A percentile compares a stretch with the other conserved stretches of the same genome.
phyloP scores from a whole-genome alignment of 208 protist species.

The Sergeia podlipaevii region DNA sequence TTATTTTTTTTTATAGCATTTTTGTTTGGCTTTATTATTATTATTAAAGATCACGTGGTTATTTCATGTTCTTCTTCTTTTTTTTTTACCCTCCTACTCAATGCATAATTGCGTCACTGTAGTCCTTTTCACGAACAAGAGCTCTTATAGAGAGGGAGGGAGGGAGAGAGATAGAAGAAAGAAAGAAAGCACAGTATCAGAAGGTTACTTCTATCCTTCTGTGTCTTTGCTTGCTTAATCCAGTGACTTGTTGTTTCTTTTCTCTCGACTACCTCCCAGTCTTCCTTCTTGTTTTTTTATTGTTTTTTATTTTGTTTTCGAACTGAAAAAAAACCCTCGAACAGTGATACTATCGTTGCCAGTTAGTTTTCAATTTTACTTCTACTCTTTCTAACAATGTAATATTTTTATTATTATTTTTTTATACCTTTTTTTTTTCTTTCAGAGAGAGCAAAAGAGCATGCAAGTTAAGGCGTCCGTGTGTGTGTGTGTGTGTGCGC shows the following conservation, averaged over 20 bases:
- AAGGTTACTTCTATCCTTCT: neutral
- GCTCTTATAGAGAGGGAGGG: too few relatives aligned
- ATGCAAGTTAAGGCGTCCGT: too few relatives aligned
- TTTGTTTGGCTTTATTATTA: slow-evolving; percentile 7
- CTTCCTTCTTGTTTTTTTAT: slow-evolving; percentile 9
- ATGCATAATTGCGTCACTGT: too few relatives aligned
- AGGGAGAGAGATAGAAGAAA: slow-evolving; percentile 5
- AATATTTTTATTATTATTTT: slow-evolving; percentile 8
- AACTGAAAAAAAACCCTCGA: neutral
- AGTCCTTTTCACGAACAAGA: too few relatives aligned
- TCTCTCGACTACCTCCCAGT: too few relatives aligned
- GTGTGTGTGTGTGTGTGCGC: too few relatives aligned
- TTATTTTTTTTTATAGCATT: slow-evolving; percentile 5
- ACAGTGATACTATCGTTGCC: neutral
- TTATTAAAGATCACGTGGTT: too few relatives aligned
- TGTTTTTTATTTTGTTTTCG: slow-evolving; percentile 10
- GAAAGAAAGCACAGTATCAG: slow-evolving; percentile 1
- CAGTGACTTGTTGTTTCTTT: too few relatives aligned
- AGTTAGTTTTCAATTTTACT: slow-evolving; percentile 1
- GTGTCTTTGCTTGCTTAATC: neutral
- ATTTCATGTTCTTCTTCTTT: slow-evolving; percentile 8
- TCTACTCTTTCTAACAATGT: neutral
- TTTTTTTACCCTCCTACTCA: slow-evolving; percentile 2
- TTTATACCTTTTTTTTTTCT: slow-evolving; percentile 4
- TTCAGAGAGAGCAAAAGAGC: neutral